phyloP scores from a whole-genome alignment of 495 filamentous ascomycete genomes.

The Stereocaulon alpinum region DNA sequence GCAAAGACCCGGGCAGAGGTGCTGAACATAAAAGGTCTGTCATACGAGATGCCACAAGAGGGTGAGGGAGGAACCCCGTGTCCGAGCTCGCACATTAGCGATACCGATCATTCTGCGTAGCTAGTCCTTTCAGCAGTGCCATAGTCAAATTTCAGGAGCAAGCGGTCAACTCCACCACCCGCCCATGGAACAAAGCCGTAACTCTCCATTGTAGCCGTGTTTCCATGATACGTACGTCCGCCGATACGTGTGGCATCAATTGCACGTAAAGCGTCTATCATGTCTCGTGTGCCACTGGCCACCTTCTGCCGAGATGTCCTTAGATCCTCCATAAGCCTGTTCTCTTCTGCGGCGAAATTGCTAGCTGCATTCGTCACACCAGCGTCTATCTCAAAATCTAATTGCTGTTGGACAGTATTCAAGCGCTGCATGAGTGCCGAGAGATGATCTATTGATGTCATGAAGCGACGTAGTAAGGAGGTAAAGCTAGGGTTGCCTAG shows the following conservation, averaged over 20 bases:
- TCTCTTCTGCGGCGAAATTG: conserved; percentile 59
- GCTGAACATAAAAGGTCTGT: too few relatives aligned
- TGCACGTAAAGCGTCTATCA: conserved; percentile 29
- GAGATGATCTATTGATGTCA: conserved; percentile 65
- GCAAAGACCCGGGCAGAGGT: background rate
- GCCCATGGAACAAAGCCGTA: conserved; percentile 45
- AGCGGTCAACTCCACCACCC: conserved; percentile 62
- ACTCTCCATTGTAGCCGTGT: conserved; percentile 21
- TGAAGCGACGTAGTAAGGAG: conserved; percentile 53
- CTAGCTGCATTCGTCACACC: conserved; percentile 36
- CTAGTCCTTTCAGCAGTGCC: conserved; percentile 28
- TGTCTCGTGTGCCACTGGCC: conserved; percentile 25
- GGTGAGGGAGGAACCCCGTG: too few relatives aligned
- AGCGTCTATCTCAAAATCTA: conserved; percentile 52
- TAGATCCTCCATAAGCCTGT: conserved; percentile 50
- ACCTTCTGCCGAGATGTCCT: conserved; percentile 40
- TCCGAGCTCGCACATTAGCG: too few relatives aligned
- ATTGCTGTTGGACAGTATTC: conserved; percentile 57
- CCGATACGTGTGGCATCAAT: conserved; percentile 44
- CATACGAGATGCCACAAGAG: background rate
- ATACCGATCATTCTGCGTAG: too few relatives aligned
- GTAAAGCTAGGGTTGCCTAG: conserved; percentile 62
- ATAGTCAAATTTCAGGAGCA: conserved; percentile 84
- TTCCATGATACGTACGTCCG: conserved; percentile 28
- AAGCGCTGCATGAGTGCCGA: conserved; percentile 63